Base-by-base conservation (phyloP, 2,329 filamentous ascomycete genomes). In the Furcasterigmium furcatum region DNA sequence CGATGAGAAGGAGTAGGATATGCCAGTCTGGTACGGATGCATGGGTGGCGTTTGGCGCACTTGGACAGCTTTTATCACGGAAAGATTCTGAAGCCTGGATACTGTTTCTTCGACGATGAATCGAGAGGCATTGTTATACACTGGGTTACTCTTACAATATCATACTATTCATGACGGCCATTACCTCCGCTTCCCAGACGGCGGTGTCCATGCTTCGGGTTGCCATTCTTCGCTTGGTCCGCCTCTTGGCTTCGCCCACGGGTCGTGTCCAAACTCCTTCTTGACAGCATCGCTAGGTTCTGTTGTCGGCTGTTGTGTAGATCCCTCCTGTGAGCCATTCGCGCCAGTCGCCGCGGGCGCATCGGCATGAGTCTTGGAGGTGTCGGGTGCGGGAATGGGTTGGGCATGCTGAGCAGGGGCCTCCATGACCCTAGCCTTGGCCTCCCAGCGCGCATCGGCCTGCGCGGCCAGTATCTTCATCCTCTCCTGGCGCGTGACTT, bases 221-320 rank as follows among this genome's bases (percentile, higher is more conserved):
- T 87, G 81, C 82, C 83, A 88, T n/a, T 66, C 71, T 59, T 87
- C 82, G 44, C 82, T 73, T 0, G 82, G 79, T 0, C 72, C 34
- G 8, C 34, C 74, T 18, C 57, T 70, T 1, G 74, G 70, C 51
- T 70, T 73, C 24, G 76, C 76, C 82, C 83, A 87, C 3, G 83
- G 82, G 57, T 84, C 73, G 2, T 66, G 54, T 4, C 49, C 50
- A 1, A 56, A 53, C 14, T 55, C 46, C 24, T 47, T 44, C 29
- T 46, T 47, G 29, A 19, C 21, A 32, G 25, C 13, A 27, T 44
- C 46, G 25, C 9, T 21, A 18, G 14, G 8, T 48, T 46, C 29
- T 24, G 19, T 21, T 24, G 40, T 34, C 29, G 48, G 18, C 44
- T 24, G 45, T 43, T 38, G 38, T 19, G 20, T 25, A 9, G 24